Evolutionary conservation across 164 flowering plant species (phyloP).

Genomic region (Kalanchoe fedtschenkoi): DNA sequence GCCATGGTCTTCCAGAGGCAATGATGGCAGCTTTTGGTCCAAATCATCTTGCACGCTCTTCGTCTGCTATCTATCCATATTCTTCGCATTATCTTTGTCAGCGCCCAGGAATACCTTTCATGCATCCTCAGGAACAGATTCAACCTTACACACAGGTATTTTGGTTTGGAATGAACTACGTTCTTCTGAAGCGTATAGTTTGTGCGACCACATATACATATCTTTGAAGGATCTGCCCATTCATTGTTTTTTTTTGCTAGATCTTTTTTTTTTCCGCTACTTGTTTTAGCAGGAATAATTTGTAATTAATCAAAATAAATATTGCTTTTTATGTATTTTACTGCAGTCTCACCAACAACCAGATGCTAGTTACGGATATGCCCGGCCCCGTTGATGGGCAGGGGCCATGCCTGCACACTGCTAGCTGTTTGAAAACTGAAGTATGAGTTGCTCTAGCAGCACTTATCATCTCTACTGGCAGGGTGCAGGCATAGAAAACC

Average conservation of each 20-base stretch:
- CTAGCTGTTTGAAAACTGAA: slow-evolving; percentile 19
- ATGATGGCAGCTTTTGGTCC: slow-evolving; percentile 69
- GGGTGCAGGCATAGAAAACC: slow-evolving; percentile 65
- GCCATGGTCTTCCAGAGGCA: slow-evolving; percentile 69
- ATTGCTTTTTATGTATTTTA: background rate
- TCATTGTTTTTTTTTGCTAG: no score
- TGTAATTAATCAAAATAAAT: background rate
- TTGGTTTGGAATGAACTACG: background rate
- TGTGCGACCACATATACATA: background rate
- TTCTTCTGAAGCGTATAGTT: background rate
- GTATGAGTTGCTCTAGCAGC: slow-evolving; percentile 3
- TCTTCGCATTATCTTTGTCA: slow-evolving; percentile 74
- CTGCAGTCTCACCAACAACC: slow-evolving; percentile 82
- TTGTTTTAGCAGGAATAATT: background rate
- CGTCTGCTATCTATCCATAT: slow-evolving; percentile 66
- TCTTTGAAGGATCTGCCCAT: no score
- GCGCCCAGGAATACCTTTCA: slow-evolving; percentile 62
- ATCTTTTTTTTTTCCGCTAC: background rate
- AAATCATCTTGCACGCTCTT: slow-evolving; percentile 52
- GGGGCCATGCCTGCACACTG: slow-evolving; percentile 98
- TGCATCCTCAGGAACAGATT: slow-evolving; percentile 68
- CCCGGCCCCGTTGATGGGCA: slow-evolving; percentile 99
- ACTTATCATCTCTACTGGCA: slow-evolving; percentile 25
- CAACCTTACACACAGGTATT: slow-evolving; percentile 73
- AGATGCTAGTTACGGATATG: slow-evolving; percentile 84